Conservation (phyloP, 75 land plant species). For the Azolla pinnata region DNA sequence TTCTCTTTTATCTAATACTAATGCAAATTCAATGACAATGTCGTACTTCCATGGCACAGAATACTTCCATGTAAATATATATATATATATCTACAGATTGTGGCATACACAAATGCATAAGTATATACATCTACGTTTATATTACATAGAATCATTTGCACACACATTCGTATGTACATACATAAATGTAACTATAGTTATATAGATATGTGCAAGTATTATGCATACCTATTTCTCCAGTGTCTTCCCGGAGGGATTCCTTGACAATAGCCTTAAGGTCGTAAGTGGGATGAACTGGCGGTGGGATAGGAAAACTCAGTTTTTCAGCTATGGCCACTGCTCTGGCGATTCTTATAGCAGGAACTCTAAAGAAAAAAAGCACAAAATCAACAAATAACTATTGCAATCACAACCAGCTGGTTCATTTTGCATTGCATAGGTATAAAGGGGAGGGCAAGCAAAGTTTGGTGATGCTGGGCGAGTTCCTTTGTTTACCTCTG, state of each 20-base stretch:
- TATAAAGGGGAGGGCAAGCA: too few relatives aligned
- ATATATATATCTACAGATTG: neutral
- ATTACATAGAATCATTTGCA: neutral
- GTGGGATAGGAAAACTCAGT: constrained; percentile 19
- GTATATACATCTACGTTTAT: neutral
- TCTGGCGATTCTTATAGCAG: neutral
- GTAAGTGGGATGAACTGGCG: constrained; percentile 92
- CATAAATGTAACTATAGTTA: neutral
- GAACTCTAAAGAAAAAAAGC: neutral
- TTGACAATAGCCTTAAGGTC: constrained; percentile 59
- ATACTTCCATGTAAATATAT: neutral
- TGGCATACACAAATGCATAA: neutral
- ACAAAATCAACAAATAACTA: neutral
- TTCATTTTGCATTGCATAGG: too few relatives aligned
- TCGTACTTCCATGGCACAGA: constrained; percentile 1
- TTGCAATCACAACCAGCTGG: too few relatives aligned
- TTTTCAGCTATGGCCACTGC: neutral
- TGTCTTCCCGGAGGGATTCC: constrained; percentile 78
- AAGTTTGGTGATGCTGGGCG: too few relatives aligned
- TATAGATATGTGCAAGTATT: neutral
- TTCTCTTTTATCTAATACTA: neutral
- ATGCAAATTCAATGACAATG: too few relatives aligned
- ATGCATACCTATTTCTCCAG: constrained; percentile 61
- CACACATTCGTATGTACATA: neutral
- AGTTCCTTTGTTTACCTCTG: too few relatives aligned